Base-by-base conservation (phyloP, 1,284 basidiomycete genomes). In the Microbotryomycetes sp. region DNA sequence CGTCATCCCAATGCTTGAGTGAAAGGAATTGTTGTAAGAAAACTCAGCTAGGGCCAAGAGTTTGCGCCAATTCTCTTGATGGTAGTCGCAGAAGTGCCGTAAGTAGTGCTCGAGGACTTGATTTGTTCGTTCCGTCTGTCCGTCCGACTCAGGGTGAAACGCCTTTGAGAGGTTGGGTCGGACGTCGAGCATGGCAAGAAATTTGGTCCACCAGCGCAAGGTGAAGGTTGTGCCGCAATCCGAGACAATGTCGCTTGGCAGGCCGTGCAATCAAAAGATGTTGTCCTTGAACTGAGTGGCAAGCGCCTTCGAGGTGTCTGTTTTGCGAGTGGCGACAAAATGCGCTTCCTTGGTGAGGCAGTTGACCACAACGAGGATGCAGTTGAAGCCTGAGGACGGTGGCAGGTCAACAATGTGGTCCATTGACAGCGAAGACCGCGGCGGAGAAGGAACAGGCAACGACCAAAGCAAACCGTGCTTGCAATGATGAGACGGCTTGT, bases 351-450 rank as follows among this genome's bases (percentile, higher is more conserved):
- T 81, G 7, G 78, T 78, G 27, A 79, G 70, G 0, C 75, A 55
- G 60, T 79, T 76, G 0, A 78, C 79, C 0, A 81, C 72, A 0
- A 80, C 78, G 0, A 78, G 56, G 5, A 82, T 76, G 4, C 76
- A 59, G 57, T 78, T 70, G 64, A 58, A 78, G 1, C 76, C 75
- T 3, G 71, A 64, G 0, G 74, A 76, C 7, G 7, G 5, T 0
- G 80, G 81, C 0, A 82, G 71, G 21, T 75, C 73, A 5, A 73
- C 72, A 29, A 82, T 80, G 52, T 78, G 73, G 62, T 82, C 80
- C 74, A 81, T 76, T 0, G 77, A 76, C 5, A 82, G 72, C 0
- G 72, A 71, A 29, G 70, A 68, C 73, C 76, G 82, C 0, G 79
- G 80, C 13, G 56, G 18, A 4, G 41, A 6, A 0, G 71, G 68